Base-by-base conservation (phyloP, 2,329 filamentous ascomycete species). In the Cercospora zeina region DNA sequence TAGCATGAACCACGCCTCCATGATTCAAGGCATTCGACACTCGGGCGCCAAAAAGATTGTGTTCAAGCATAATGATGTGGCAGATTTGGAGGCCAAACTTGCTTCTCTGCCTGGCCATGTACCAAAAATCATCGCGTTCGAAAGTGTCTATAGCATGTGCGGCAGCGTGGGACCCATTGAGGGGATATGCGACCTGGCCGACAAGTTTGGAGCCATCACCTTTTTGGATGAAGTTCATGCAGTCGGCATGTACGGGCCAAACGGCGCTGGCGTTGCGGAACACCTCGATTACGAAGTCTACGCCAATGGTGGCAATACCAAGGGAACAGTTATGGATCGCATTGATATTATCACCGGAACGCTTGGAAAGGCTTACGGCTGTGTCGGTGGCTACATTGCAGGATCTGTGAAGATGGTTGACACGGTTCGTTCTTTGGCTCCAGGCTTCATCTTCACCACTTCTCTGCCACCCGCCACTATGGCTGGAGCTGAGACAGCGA, bases 81-180 rank as follows among this genome's bases (percentile, higher is more conserved):
- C 83, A 45, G 95, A 99, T 72, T 82, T 99, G 14, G 95, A 99
- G 80, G 86, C 86, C 55, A 97, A 99, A 79, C 83, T 99, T 68
- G 92, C 93, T 2, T 89, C 92, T 11, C 83, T 99, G 45, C 92
- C 93, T 0, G 80, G 89, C 0, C 84, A 95, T 64, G 85, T 90
- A 36, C 95, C 95, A 62, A 99, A 99, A 82, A 96, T 99, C 68
- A 99, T 99, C 68, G 95, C 95, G 2, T 99, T 97, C 68, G 95
- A 99, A 79, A 96, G 92, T 31, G 95, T 99, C 3, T 99, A 99
- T 80, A 96, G 92, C 81, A 99, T 99, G 95, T 99, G 95, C 75
- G 95, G 95, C 66, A 96, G 92, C 14, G 91, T 99, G 74, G 95
- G 92, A 0, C 95, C 95, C 0, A 99, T 99, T 70, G 91, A 93